Evolutionary conservation across 495 filamentous ascomycete species (phyloP), one percentile per base, ranked within the genome.

Genomic region (Aspergillus cristatus): DNA sequence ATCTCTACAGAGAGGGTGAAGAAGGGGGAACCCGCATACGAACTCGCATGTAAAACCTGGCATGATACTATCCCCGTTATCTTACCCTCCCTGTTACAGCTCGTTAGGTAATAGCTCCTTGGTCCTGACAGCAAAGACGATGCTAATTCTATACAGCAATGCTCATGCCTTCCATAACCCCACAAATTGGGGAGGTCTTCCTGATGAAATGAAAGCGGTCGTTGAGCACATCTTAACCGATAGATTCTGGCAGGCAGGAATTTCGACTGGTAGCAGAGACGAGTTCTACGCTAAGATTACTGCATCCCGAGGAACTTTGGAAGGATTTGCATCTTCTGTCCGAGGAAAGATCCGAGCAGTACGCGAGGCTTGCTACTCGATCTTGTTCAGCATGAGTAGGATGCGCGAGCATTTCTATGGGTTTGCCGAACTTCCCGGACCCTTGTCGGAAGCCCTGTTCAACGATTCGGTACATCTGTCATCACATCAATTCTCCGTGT

Each of bases 161-260:
- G 86, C 89, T 3, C 89, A 96, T 64, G 84, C 87, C n/a, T 95
- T 91, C 46, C 86, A 95, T 53, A 86, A 95, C 47, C 76, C 87
- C 0, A 57, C 65, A 14, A 91, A 86, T 47, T 99, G 91, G 91
- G 71, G 68, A 14, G 70, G 75, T 29, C 61, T 94, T n/a, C 79
- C 87, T 8, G 61, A 67, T 25, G 86, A 95, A 28, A 82, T 90
- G 72, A 79, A 73, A 40, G 63, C 68, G 8, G 76, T 95, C 12
- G 80, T 95, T 18, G 76, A 76, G 22, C 78, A 84, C 5, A 85
- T 96, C 32, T 64, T 99, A 13, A 94, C 87, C 1, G 91, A 99
- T 62, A 82, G 91, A 16, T 97, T 99, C 53, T 99, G 91, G 91
- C 91, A 99, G 72, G 84, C 90, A 12, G 91, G 91, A 12, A 99